Percentiles rank a stretch among this genome's conserved stretches.
These are phyloP conservation scores for Yamadazyma dendronema DNA, from an alignment of 1,139 yeast species.

Conservation along the genomic window DNA sequence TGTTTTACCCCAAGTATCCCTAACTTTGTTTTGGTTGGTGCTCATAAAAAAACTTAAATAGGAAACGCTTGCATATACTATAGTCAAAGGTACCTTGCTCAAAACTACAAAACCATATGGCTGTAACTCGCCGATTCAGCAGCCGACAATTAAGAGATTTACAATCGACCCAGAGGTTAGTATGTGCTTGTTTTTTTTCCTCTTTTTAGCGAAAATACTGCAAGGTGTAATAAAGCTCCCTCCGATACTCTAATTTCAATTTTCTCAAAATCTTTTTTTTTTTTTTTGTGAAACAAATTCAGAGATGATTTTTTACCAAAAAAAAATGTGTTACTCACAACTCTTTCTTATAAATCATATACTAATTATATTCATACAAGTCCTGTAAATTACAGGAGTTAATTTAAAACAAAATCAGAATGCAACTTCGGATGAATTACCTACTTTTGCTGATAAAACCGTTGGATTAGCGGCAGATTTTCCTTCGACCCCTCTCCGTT, in stretches of 20 bases:
- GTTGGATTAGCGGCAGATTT: background rate
- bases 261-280: no score
- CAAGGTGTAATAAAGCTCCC: no score
- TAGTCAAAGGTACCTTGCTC: background rate
- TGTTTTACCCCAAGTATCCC: background rate
- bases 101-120: background rate
- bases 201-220: no score
- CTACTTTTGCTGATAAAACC: background rate
- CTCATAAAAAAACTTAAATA: background rate
- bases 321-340: no score
- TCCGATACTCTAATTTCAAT: no score
- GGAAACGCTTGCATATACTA: background rate
- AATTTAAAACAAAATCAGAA: constrained; percentile 2
- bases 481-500: background rate
- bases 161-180: no score
- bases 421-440: background rate
- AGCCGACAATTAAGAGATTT: no score
- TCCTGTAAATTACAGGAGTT: constrained; percentile 11
- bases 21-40: background rate
- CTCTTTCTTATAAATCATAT: no score
- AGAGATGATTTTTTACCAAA: no score
- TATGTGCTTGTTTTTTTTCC: no score
- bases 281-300: no score
- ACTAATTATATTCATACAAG: constrained; percentile 7
- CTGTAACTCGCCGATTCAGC: no score